Percentiles rank a stretch among this genome's conserved stretches.
Conservation (phyloP, 1,284 basidiomycete species). For the Inonotus obliquus region DNA sequence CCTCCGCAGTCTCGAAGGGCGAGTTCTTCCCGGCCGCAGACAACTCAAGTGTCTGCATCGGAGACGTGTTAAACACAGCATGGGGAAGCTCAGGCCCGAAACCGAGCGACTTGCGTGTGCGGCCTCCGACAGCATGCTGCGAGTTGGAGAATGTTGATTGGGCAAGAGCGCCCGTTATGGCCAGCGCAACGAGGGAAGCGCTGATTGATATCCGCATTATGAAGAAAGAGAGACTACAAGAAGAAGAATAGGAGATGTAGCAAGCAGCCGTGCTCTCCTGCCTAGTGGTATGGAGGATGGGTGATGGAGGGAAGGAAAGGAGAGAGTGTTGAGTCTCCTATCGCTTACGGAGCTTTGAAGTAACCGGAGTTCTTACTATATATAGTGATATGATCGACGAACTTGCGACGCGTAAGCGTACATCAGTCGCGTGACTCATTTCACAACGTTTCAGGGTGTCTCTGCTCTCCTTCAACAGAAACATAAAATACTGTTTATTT, state of each 20-base stretch:
- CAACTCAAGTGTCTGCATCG: conserved; percentile 34
- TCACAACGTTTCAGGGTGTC: not conserved
- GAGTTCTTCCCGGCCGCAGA: conserved; percentile 33
- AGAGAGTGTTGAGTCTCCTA: not conserved
- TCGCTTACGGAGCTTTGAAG: not conserved
- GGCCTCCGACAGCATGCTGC: conserved; percentile 1
- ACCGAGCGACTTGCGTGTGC: conserved; percentile 66
- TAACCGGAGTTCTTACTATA: not conserved
- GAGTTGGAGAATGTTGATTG: not conserved
- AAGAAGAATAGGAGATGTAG: too few species aligned
- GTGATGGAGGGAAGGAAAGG: not conserved
- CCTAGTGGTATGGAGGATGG: not conserved
- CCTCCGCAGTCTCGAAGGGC: conserved; percentile 54
- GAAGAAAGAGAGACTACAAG: conserved; percentile 1
- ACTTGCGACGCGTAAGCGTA: not conserved
- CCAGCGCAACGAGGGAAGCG: conserved; percentile 16
- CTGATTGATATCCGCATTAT: conserved; percentile 17
- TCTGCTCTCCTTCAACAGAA: not conserved
- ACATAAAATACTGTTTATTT: not conserved
- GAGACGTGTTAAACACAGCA: conserved; percentile 58
- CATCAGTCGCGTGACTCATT: not conserved
- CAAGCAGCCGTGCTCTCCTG: not conserved
- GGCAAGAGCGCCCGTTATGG: conserved; percentile 11
- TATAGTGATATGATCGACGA: not conserved
- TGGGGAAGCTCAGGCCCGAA: conserved; percentile 77